phyloP scores from a whole-genome alignment of 2,329 filamentous ascomycete genomes.

The Coleophoma eucalyptorum region DNA sequence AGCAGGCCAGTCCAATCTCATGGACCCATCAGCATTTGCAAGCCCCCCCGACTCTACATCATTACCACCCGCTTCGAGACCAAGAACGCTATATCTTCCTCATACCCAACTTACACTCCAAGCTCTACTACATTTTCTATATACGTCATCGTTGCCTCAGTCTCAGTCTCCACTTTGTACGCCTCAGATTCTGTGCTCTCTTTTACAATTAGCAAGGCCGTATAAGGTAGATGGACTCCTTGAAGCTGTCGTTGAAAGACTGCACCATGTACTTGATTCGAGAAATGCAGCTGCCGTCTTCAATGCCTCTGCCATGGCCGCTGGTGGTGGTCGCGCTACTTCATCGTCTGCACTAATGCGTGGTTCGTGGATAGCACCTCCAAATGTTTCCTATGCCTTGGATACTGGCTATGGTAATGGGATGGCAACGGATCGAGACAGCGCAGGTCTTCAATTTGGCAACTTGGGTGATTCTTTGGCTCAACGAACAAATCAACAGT shows the following conservation, averaged over 20 bases:
- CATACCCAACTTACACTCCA: constrained; percentile 89
- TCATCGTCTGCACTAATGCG: constrained; percentile 43
- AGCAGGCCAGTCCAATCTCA: constrained; percentile 3
- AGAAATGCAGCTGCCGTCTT: constrained; percentile 95
- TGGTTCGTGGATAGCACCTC: constrained; percentile 49
- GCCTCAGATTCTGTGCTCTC: constrained; percentile 91
- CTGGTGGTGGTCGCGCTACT: constrained; percentile 83
- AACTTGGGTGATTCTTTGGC: constrained; percentile 12
- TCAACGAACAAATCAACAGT: constrained; percentile 22
- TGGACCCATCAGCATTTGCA: constrained; percentile 11
- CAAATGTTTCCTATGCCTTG: constrained; percentile 30
- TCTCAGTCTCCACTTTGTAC: constrained; percentile 77
- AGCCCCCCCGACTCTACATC: constrained; percentile 22
- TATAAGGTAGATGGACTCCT: constrained; percentile 91
- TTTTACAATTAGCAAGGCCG: constrained; percentile 87
- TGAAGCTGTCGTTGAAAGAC: constrained; percentile 85
- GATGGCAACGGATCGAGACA: constrained; percentile 8
- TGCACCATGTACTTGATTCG: constrained; percentile 86
- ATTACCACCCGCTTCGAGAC: constrained; percentile 62
- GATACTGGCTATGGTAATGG: constrained; percentile 23
- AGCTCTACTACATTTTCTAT: constrained; percentile 87
- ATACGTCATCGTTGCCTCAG: constrained; percentile 83
- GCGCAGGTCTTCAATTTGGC: constrained; percentile 12
- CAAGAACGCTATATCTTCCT: constrained; percentile 85
- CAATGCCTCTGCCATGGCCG: constrained; percentile 97